These are phyloP conservation scores for Fomitopsis serialis DNA, from an alignment of 768 basidiomycete genomes.

Conservation along the genomic window DNA sequence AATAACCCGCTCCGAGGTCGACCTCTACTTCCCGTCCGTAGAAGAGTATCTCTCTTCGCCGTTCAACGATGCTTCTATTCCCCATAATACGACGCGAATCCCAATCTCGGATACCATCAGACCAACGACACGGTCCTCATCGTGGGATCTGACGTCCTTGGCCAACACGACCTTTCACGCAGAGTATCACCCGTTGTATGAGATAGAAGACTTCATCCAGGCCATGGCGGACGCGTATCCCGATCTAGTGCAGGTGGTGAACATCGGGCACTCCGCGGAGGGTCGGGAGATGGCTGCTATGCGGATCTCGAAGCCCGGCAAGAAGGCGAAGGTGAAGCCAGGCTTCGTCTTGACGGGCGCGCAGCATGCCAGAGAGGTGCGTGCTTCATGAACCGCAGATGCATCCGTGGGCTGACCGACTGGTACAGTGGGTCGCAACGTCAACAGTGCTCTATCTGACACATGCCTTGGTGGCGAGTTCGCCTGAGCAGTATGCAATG, in stretches of 20 bases:
- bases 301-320: constrained; percentile 34
- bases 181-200: constrained; percentile 51
- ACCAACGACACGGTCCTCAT: neutral
- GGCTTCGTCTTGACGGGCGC: constrained; percentile 69
- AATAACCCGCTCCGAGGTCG: constrained; percentile 37
- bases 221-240: constrained; percentile 44
- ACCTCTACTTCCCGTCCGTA: constrained; percentile 38
- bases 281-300: constrained; percentile 55
- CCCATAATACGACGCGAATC: constrained; percentile 16
- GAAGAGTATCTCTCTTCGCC: constrained; percentile 11
- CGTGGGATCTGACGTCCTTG: constrained; percentile 21
- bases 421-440: constrained; percentile 70
- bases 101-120: neutral
- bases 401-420: neutral
- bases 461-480: constrained; percentile 57
- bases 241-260: constrained; percentile 37
- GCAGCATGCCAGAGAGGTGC: constrained; percentile 71
- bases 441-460: constrained; percentile 67
- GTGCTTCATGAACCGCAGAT: constrained; percentile 14
- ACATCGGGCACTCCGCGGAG: constrained; percentile 52
- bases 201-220: constrained; percentile 46
- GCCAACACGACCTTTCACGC: constrained; percentile 33
- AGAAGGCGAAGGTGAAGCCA: constrained; percentile 12
- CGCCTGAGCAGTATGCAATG: constrained; percentile 41
- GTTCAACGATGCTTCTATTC: constrained; percentile 12